Evolutionary conservation across 495 filamentous ascomycete species (phyloP).

Genomic region (Lentithecium fluviatile): DNA sequence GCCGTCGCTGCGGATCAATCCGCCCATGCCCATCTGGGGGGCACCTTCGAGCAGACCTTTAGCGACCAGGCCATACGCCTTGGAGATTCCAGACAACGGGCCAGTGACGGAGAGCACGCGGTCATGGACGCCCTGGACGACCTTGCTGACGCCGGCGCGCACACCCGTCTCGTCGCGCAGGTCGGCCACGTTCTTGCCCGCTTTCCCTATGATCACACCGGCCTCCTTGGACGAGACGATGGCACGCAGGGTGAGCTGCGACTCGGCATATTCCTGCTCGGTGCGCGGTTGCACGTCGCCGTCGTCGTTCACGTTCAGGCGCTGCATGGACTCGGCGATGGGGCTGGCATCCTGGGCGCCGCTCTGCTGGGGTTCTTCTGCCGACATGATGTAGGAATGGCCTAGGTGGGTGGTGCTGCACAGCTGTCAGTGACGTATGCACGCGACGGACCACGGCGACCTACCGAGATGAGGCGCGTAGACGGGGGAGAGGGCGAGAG

Average conservation of each 20-base stretch:
- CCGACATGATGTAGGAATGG: slow-evolving; percentile 41
- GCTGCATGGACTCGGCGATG: slow-evolving; percentile 36
- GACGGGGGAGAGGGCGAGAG: too few relatives aligned
- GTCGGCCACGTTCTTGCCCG: slow-evolving; percentile 96
- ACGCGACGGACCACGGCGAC: slow-evolving; percentile 4
- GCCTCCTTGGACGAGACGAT: slow-evolving; percentile 99
- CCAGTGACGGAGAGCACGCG: slow-evolving; percentile 94
- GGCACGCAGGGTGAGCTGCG: slow-evolving; percentile 87
- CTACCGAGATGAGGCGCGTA: slow-evolving; percentile 21
- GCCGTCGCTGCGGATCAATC: slow-evolving; percentile 75
- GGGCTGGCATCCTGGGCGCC: slow-evolving; percentile 35
- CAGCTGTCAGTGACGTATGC: slow-evolving; percentile 21
- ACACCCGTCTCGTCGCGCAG: slow-evolving; percentile 96
- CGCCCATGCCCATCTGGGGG: slow-evolving; percentile 91
- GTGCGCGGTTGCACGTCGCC: slow-evolving; percentile 51
- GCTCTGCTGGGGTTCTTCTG: slow-evolving; percentile 37
- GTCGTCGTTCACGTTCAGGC: slow-evolving; percentile 36
- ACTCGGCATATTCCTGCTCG: slow-evolving; percentile 91
- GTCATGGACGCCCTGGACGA: slow-evolving; percentile 94
- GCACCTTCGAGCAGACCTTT: slow-evolving; percentile 89
- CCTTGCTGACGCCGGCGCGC: slow-evolving; percentile 97
- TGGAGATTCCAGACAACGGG: slow-evolving; percentile 76
- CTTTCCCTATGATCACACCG: slow-evolving; percentile 97
- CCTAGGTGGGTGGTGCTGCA: slow-evolving; percentile 19
- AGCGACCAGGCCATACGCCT: slow-evolving; percentile 90